Base-by-base conservation (phyloP, 106 monocot species). In the Alisma plantagoaquatica region DNA sequence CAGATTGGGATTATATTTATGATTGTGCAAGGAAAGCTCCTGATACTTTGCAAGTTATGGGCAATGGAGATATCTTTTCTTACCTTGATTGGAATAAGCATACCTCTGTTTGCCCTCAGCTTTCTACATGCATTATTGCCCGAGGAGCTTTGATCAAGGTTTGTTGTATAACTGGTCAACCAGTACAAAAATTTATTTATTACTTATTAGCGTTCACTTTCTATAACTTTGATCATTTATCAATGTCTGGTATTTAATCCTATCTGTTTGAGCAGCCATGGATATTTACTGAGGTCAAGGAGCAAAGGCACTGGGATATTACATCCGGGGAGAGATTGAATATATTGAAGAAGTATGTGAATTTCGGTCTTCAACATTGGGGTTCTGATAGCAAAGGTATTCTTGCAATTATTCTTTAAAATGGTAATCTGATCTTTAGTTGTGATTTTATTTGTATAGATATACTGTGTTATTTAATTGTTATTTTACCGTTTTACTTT, bases 1-100 rank as follows among this genome's bases (percentile, higher is more conserved):
- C 93, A 65, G 87, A 88, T 52, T 94, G 93, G 93, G 83, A 94
- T 63, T 94, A 94, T 63, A 84, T 94, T n/a, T 73, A 77, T 35
- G 56, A 75, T 31, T 94, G 93, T 56, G 73, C 75, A 32, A 59
- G 49, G 26, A 87, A 88, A 31, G 77, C 83, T 35, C 77, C 93
- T 25, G 60, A 65, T 17, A 35, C 22, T 32, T 61, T 94, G 54
- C 75, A 77, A 51, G 79, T 88, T 54, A 10, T 94, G 41, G 87
- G 93, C 61, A 94, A 94, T 77, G 93, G 93, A 35, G 93, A 94
- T 68, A 71, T 94, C 3, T 94, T 75, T 63, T 94, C 93, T 21
- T 77, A 70, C 49, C 24, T 49, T 51, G 93, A 94, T 56, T 94
- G 80, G 78, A 88, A 73, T 51, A 75, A 54, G 55, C 83, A 71